Base-by-base conservation (phyloP, 192 early-diverging fungal species). In the Mortierella antarctica region DNA sequence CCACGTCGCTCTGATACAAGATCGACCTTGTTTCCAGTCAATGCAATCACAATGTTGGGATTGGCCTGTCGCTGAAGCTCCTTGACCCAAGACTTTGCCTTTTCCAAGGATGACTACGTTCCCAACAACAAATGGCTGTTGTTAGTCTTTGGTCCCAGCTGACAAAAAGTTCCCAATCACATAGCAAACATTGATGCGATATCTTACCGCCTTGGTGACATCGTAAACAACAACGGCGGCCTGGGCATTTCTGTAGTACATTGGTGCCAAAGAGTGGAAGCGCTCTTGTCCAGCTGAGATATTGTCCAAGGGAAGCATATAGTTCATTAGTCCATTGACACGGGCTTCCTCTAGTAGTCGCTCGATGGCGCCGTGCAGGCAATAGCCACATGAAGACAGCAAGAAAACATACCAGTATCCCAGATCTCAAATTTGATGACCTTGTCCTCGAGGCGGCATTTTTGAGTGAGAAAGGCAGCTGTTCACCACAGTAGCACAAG, bases 211-310 rank as follows among this genome's bases (percentile, higher is more conserved):
- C 81, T 90, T 90, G 4, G 98, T 99, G 62, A 99, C 92, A 85
- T 99, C 98, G 77, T 97, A 99, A 8, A 95, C 98, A 49, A 99
- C 95, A 5, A 98, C 91, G 1, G 97, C 97, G 45, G 97, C 97
- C 86, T 98, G 96, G 14, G 98, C 98, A 79, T 96, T 97, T 66
- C 98, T 85, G 83, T 99, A 99, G 85, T 99, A 99, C 96, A 98
- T 93, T 45, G 97, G 96, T 39, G 95, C 95, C 60, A 96, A 88
- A 55, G 95, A 98, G 70, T 97, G 96, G 85, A 98, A 99, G 54
- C 98, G 86, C 83, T 99, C 98, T 86, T 99, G 97, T 42, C 97
- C 97, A 48, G 97, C 97, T 73, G 50, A 23, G 12, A 56, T 18
- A 21, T 15, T 21, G 14, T 20, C 8, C 40, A 51, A 42, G 7